phyloP scores from a whole-genome alignment of 202 grass and related monocot genomes.

The Saccharum hybrid region DNA sequence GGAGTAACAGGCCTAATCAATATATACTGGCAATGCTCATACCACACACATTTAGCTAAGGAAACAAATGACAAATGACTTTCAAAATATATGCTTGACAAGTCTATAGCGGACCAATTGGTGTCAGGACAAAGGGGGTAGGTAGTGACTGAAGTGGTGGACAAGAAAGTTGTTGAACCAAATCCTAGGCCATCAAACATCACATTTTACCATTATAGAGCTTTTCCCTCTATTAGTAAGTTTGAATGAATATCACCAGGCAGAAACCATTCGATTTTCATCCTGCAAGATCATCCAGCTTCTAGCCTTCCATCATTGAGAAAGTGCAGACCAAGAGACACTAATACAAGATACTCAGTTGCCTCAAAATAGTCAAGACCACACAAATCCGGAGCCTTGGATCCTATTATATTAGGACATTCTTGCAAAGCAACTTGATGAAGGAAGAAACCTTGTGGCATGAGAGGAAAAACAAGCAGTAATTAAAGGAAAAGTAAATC shows the following conservation, averaged over 20 bases:
- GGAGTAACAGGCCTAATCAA: constrained; percentile 30
- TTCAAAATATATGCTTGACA: neutral
- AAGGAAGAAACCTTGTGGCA: neutral
- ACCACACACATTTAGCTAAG: neutral
- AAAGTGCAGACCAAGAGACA: neutral
- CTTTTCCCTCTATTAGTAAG: neutral
- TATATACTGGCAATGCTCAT: constrained; percentile 26
- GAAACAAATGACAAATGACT: constrained; percentile 34
- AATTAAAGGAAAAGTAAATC: neutral
- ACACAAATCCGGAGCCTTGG: neutral
- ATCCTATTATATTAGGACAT: constrained; percentile 21
- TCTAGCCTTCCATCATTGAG: neutral
- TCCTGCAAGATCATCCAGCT: constrained; percentile 23
- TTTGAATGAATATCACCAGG: neutral
- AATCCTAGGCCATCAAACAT: constrained; percentile 3
- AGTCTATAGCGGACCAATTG: constrained; percentile 23
- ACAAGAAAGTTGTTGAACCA: constrained; percentile 17
- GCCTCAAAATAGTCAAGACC: neutral
- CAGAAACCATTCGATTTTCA: constrained; percentile 19
- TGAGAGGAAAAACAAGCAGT: neutral
- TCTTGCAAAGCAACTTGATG: constrained; percentile 9
- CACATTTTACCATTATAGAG: neutral
- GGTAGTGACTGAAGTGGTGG: neutral
- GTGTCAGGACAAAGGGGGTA: neutral
- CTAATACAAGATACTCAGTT: neutral